phyloP scores from a whole-genome alignment of 2,329 filamentous ascomycete genomes.

The Tricladium varicosporioides region DNA sequence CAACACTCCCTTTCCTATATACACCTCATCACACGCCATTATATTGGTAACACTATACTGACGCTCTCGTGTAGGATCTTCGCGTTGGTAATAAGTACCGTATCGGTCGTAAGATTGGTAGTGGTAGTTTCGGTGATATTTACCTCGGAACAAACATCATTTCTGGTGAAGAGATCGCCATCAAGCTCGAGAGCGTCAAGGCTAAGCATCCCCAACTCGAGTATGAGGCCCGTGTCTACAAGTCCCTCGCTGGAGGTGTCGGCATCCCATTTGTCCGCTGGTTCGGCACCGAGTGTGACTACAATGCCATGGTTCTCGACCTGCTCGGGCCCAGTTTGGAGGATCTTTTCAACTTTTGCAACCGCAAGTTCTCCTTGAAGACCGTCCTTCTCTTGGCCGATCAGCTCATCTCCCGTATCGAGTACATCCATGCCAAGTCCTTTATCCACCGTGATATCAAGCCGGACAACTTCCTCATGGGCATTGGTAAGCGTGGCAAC shows the following conservation, averaged over 20 bases:
- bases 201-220: conserved; percentile 98
- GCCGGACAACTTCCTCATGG: conserved; percentile 99
- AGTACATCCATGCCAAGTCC: conserved; percentile 99
- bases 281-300: conserved; percentile 99
- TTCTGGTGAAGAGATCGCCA: conserved; percentile 98
- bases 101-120: conserved; percentile 98
- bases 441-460: conserved; percentile 99
- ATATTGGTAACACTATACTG: conserved; percentile 18
- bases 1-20: conserved; percentile 7
- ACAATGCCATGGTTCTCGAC: conserved; percentile 99
- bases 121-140: conserved; percentile 96
- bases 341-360: conserved; percentile 99
- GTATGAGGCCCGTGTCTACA: conserved; percentile 95
- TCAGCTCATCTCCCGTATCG: conserved; percentile 97
- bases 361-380: conserved; percentile 99
- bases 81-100: conserved; percentile 99
- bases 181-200: conserved; percentile 99
- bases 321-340: conserved; percentile 93
- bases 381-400: conserved; percentile 95
- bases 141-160: conserved; percentile 99
- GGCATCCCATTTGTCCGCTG: conserved; percentile 98
- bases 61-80: conserved; percentile 68
- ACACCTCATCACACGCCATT: conserved; percentile 5
- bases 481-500: conserved; percentile 97
- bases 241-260: conserved; percentile 88